Evolutionary conservation across 805 yeast genomes (phyloP).

Genomic region (Sporopachydermia lactativora): DNA sequence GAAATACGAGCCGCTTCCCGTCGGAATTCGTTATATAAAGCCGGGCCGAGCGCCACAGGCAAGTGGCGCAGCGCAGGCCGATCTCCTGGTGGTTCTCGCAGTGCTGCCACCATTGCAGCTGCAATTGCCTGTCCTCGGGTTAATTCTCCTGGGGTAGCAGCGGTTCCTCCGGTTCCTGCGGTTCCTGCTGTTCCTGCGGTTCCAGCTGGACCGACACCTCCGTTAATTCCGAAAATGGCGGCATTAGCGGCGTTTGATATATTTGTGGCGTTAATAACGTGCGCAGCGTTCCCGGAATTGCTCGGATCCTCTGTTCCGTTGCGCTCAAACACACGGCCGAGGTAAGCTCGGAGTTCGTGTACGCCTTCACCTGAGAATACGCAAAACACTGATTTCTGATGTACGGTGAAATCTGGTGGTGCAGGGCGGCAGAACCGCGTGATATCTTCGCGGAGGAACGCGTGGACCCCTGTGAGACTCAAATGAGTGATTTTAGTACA

Average conservation of each 20-base stretch:
- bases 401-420: slow-evolving; percentile 80
- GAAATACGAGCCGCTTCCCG: neutral
- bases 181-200: too few species aligned
- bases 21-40: neutral
- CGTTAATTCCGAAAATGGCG: too few species aligned
- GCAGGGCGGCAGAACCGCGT: slow-evolving; percentile 83
- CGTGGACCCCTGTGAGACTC: slow-evolving; percentile 80
- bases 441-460: slow-evolving; percentile 79
- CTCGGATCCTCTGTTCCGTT: neutral
- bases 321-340: slow-evolving; percentile 25
- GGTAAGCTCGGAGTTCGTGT: slow-evolving; percentile 52
- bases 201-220: too few species aligned
- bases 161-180: too few species aligned
- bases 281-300: neutral
- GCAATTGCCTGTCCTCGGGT: neutral
- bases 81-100: neutral
- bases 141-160: neutral
- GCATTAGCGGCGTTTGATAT: too few species aligned
- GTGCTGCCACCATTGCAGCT: neutral
- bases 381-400: slow-evolving; percentile 77
- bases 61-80: neutral
- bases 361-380: slow-evolving; percentile 92
- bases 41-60: neutral
- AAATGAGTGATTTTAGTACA: slow-evolving; percentile 85
- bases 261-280: too few species aligned